Percentiles rank a stretch among this genome's conserved stretches.
Evolutionary conservation across 768 basidiomycete species (phyloP).

Genomic region (Mycena indigotica): DNA sequence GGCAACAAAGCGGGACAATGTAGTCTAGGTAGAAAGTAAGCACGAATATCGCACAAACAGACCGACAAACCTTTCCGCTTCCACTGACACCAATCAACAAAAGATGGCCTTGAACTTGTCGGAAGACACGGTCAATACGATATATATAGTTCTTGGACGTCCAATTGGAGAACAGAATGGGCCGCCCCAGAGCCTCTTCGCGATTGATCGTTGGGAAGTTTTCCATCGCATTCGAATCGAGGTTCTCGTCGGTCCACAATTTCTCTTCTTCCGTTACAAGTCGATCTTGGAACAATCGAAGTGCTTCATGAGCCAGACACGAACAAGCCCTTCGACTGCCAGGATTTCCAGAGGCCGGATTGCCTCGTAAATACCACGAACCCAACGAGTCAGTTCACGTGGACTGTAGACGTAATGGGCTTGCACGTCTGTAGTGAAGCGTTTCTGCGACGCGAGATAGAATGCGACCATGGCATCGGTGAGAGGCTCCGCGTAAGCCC

Average conservation of each 20-base stretch:
- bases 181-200: conserved; percentile 82
- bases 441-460: conserved; percentile 91
- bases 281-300: conserved; percentile 97
- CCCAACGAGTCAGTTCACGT: conserved; percentile 97
- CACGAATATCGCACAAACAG: conserved; percentile 4
- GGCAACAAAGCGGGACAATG: conserved; percentile 95
- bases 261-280: conserved; percentile 92
- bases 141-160: conserved; percentile 96
- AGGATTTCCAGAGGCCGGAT: conserved; percentile 92
- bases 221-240: conserved; percentile 79
- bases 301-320: conserved; percentile 96
- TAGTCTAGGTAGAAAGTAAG: conserved; percentile 67
- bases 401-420: conserved; percentile 99
- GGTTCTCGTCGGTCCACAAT: conserved; percentile 91
- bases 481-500: conserved; percentile 90
- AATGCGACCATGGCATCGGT: conserved; percentile 98
- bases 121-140: conserved; percentile 97
- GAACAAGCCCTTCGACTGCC: conserved; percentile 91
- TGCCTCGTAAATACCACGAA: conserved; percentile 95
- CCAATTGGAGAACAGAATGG: conserved; percentile 99
- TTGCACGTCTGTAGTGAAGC: conserved; percentile 95
- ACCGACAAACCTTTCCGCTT: conserved; percentile 82
- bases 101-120: conserved; percentile 95
- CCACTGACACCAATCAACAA: conserved; percentile 97
- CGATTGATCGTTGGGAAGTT: conserved; percentile 93